Base-by-base conservation (phyloP, 2,329 filamentous ascomycete genomes). In the Botryotinia globosa region DNA sequence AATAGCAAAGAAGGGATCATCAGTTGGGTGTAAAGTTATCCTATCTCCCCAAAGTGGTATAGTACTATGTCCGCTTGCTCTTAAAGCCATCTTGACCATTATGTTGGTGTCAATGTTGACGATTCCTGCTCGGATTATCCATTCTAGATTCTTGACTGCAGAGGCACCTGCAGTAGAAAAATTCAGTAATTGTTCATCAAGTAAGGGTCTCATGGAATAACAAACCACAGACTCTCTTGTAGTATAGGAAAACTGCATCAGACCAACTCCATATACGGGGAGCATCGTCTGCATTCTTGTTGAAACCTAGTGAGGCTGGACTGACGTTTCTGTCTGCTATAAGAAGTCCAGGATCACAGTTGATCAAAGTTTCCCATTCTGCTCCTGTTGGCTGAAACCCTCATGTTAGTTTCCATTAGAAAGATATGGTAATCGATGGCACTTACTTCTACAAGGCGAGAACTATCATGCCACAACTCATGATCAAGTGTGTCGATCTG, bases 41-140 rank as follows among this genome's bases (percentile, higher is more conserved):
- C 18, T 58, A 32, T 39, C 22, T 25, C 12, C n/a, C 48, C 48
- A 56, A 29, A 20, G 12, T 12, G 66, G 66, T 14, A 58, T 6
- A 14, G 3, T 5, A 2, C 0, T 16, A 4, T 29, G 16, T 3
- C 37, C 51, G 4, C 18, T 22, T 32, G 14, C 32, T 42, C 66
- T 54, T 5, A 69, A 59, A 3, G 66, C 51, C 66, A 69, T 69
- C 54, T 69, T 69, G 2, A 34, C 3, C 51, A 69, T 69, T 1
- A 9, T 42, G 22, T 16, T 58, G 10, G 66, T 29, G 14, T 69
- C 66, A 4, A 0, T 0, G 16, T 69, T 69, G 34, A 45, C 7
- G 0, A 59, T 39, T 14, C 37, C 20, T 29, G 66, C n/a, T 1
- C n/a, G 51, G 6, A 69, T 22, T 20, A 69, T 12, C 66, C 66